Percentiles rank a stretch among this genome's conserved stretches.
phyloP scores from a whole-genome alignment of 345 rosid species.

The Capsella bursapastoris region DNA sequence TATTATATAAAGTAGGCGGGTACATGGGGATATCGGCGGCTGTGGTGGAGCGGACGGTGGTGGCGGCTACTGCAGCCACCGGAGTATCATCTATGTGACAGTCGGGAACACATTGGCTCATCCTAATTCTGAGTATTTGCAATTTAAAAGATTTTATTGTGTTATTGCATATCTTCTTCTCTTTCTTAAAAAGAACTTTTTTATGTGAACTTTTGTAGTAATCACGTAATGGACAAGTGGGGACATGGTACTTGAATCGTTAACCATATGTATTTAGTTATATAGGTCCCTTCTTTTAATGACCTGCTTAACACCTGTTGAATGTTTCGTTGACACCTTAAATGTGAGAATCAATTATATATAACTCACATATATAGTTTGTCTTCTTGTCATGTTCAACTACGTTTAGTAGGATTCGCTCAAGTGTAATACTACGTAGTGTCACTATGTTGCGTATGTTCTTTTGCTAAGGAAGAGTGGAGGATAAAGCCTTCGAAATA shows the following conservation, averaged over 20 bases:
- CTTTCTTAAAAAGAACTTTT: constrained; percentile 23
- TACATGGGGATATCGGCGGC: constrained; percentile 63
- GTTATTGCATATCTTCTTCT: constrained; percentile 22
- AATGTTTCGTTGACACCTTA: constrained; percentile 19
- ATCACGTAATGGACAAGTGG: constrained; percentile 36
- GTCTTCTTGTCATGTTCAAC: background rate
- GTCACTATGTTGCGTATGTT: constrained; percentile 8
- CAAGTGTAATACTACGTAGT: background rate
- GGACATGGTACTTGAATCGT: constrained; percentile 31
- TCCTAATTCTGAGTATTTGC: constrained; percentile 22
- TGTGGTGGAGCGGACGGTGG: constrained; percentile 48
- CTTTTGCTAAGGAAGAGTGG: background rate
- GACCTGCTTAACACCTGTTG: constrained; percentile 23
- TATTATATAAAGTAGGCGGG: background rate
- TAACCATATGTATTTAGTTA: constrained; percentile 23
- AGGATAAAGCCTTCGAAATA: too few relatives aligned
- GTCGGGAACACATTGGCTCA: constrained; percentile 92
- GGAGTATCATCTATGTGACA: constrained; percentile 67
- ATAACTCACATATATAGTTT: background rate
- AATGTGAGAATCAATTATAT: background rate
- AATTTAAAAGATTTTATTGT: background rate
- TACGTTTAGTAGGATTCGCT: background rate
- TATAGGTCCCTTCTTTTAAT: constrained; percentile 33
- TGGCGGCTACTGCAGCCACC: constrained; percentile 12
- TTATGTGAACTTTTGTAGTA: constrained; percentile 37